Evolutionary conservation across 164 flowering plant genomes (phyloP).

Genomic region (Malania oleifera): DNA sequence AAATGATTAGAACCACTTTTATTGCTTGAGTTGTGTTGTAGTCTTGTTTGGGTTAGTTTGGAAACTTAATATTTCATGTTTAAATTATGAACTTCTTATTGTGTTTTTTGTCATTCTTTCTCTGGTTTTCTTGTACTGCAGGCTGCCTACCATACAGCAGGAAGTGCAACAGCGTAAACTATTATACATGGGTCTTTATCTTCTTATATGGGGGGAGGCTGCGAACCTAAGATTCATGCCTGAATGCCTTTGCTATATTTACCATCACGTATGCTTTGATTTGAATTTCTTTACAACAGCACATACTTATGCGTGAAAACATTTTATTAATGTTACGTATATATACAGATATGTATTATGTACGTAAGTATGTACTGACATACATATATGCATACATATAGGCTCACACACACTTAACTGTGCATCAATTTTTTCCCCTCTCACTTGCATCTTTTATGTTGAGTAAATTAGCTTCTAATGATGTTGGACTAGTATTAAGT

Average conservation of each 20-base stretch:
- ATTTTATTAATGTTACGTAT: neutral
- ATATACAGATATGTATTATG: too few relatives aligned
- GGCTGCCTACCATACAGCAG: conserved; percentile 97
- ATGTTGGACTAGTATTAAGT: too few relatives aligned
- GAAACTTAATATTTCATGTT: neutral
- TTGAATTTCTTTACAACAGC: neutral
- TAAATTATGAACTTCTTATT: neutral
- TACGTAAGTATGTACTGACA: too few relatives aligned
- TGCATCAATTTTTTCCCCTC: too few relatives aligned
- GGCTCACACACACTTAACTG: too few relatives aligned
- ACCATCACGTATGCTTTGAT: conserved; percentile 76
- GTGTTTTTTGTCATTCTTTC: neutral
- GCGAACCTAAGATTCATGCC: conserved; percentile 99
- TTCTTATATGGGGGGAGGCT: conserved; percentile 99
- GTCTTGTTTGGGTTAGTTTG: neutral
- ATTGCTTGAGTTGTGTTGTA: too few relatives aligned
- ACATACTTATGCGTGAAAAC: neutral
- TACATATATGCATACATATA: too few relatives aligned
- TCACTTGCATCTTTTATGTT: too few relatives aligned
- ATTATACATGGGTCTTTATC: conserved; percentile 87
- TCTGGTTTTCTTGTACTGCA: conserved; percentile 22
- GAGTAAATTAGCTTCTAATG: too few relatives aligned
- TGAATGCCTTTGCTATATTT: conserved; percentile 96
- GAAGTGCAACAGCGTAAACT: conserved; percentile 96
- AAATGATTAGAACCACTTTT: too few relatives aligned